Conservation (phyloP, 2,329 filamentous ascomycete genomes). For the Cladosporium oxysporum region DNA sequence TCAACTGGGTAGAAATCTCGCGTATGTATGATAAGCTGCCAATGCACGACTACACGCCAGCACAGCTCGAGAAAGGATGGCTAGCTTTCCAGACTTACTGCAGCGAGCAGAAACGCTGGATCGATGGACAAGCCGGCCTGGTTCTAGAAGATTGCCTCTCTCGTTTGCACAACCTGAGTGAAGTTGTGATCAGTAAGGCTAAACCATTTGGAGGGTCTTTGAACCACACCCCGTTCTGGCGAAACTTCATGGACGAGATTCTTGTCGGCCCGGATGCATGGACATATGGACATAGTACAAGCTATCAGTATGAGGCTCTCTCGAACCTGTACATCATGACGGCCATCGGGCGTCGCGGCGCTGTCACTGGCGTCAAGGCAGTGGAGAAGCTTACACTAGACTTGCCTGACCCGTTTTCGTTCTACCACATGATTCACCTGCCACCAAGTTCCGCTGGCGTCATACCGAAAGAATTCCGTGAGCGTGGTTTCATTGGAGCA, state of each 20-base stretch:
- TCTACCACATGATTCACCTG: background rate
- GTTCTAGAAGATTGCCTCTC: conserved; percentile 26
- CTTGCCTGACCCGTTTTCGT: background rate
- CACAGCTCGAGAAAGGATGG: conserved; percentile 24
- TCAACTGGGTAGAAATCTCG: background rate
- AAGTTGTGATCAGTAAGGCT: conserved; percentile 23
- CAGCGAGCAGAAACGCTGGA: conserved; percentile 23
- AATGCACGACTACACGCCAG: conserved; percentile 23
- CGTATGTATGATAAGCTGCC: conserved; percentile 19
- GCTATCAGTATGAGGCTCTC: background rate
- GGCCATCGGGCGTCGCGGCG: background rate
- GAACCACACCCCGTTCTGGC: background rate
- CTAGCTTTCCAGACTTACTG: conserved; percentile 11
- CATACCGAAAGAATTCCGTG: background rate
- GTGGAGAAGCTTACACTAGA: conserved; percentile 2
- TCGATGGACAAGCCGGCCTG: conserved; percentile 20
- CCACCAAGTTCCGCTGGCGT: background rate
- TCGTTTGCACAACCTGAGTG: conserved; percentile 26
- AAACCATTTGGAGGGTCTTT: conserved; percentile 17
- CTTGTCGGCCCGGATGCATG: conserved; percentile 2
- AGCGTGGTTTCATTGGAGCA: background rate
- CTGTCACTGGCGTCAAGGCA: background rate
- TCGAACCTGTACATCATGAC: background rate
- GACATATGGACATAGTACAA: background rate
- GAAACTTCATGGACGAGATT: background rate